Percentiles rank a stretch among this genome's conserved stretches.
These are phyloP conservation scores for Diplotaxis tenuifolia DNA, from an alignment of 345 rosid genomes.

Conservation along the genomic window DNA sequence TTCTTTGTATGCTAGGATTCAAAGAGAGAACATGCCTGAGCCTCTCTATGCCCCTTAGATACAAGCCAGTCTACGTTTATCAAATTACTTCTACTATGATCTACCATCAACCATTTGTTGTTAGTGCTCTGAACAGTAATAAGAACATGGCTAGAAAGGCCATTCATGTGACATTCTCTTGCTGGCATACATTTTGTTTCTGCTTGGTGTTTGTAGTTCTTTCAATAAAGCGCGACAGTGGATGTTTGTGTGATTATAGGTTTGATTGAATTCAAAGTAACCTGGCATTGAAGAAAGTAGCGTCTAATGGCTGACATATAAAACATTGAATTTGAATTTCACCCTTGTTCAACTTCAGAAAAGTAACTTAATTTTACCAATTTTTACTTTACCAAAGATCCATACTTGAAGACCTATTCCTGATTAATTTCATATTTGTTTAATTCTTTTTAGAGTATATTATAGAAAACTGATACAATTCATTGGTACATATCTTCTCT, in stretches of 20 bases:
- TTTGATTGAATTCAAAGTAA: conserved; percentile 6
- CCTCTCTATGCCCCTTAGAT: conserved; percentile 63
- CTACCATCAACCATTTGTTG: neutral
- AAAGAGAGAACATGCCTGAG: conserved; percentile 69
- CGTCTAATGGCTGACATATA: neutral
- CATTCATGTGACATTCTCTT: conserved; percentile 1
- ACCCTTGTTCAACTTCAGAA: neutral
- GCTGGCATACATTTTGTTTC: conserved; percentile 21
- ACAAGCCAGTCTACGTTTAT: conserved; percentile 11
- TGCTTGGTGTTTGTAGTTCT: conserved; percentile 12
- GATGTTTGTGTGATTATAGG: neutral
- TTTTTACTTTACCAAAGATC: neutral
- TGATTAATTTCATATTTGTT: no score
- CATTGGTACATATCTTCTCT: no score
- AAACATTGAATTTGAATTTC: neutral
- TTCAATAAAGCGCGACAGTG: conserved; percentile 14
- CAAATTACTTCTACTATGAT: neutral
- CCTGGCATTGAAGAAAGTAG: conserved; percentile 3
- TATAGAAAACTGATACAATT: no score
- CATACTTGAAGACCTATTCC: neutral
- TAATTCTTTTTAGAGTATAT: no score
- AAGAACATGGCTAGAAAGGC: neutral
- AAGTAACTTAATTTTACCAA: neutral
- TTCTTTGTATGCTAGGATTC: conserved; percentile 55
- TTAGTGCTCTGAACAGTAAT: conserved; percentile 2